Evolutionary conservation across 176 grass and related monocot species (phyloP), one percentile per base, ranked within the genome.

Genomic region (Triticum monococcum): DNA sequence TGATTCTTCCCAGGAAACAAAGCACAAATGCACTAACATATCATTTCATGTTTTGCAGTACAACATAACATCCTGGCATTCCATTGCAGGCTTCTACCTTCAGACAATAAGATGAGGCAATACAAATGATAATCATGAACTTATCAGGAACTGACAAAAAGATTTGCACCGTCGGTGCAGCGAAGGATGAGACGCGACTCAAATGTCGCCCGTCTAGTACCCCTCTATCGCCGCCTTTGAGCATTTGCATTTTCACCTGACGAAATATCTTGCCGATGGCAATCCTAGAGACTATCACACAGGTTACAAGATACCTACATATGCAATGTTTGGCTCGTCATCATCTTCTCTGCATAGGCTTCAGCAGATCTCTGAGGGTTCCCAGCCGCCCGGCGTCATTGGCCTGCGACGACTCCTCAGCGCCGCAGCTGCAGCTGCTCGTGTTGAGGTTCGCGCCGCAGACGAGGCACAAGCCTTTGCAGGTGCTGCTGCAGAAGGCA

Each of bases 391-490:
- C 10, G 20, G 35, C 7, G 1, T 16, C 54, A 7, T 36, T 79
- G 7, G n/a, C 77, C 22, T 16, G 30, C n/a, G 12, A 5, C 12
- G 20, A 9, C 12, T n/a, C 20, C 18, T 40, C 68, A 4, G 2
- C 2, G 20, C 20, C 3, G 32, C 37, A 73, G n/a, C n/a, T 40
- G 60, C 60, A 80, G 14, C 33, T 64, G 78, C 36, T 25, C n/a
- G 14, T 43, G 60, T 64, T 80, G 14, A 80, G 60, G 37, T 80
- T 64, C 3, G 22, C 14, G 13, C 78, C 59, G 13, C 78, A 64
- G 36, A 17, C 16, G 3, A 80, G 78, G 36, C 96, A 98, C 2
- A 90, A 22, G 32, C 96, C 96, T 41, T 91, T 95, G 82, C 96
- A 98, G 50, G 48, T 88, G 22, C 84, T 11, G 64, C 65, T 88